These are phyloP conservation scores for Silybum marianum DNA, from an alignment of 129 eudicot species.

Conservation along the genomic window DNA sequence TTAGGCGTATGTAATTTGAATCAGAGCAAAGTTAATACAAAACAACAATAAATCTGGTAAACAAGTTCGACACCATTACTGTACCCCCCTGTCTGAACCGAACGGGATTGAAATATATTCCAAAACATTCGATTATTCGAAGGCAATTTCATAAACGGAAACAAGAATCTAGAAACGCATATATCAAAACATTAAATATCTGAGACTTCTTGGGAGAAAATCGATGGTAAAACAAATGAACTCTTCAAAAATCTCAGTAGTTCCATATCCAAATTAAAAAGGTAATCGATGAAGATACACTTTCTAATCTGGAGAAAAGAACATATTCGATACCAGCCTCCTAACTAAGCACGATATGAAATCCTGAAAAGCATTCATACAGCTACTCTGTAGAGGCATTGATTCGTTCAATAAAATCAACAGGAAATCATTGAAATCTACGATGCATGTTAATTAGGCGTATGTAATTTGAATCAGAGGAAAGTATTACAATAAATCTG, in stretches of 20 bases:
- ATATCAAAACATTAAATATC: neutral
- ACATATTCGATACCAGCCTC: slow-evolving; percentile 25
- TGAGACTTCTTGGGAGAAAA: slow-evolving; percentile 22
- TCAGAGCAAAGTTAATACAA: neutral
- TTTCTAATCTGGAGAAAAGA: neutral
- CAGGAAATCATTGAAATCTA: neutral
- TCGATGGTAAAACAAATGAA: neutral
- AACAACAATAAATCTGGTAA: neutral
- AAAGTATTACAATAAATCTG: neutral
- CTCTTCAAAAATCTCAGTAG: slow-evolving; percentile 17
- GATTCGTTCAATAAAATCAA: neutral
- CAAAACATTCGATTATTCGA: slow-evolving; percentile 19
- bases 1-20: neutral
- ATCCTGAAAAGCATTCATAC: slow-evolving; percentile 15
- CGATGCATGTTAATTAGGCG: neutral
- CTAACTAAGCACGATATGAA: slow-evolving; percentile 34
- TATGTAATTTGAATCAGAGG: neutral
- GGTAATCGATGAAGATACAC: no score
- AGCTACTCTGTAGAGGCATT: slow-evolving; percentile 33
- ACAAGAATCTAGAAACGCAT: neutral
- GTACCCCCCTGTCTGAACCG: slow-evolving; percentile 33
- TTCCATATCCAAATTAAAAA: slow-evolving; percentile 14
- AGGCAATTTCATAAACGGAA: slow-evolving; percentile 16
- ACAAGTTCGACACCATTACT: slow-evolving; percentile 3
- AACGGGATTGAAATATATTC: neutral